phyloP scores from a whole-genome alignment of 768 basidiomycete species.

The Guyanaporus albipodus region DNA sequence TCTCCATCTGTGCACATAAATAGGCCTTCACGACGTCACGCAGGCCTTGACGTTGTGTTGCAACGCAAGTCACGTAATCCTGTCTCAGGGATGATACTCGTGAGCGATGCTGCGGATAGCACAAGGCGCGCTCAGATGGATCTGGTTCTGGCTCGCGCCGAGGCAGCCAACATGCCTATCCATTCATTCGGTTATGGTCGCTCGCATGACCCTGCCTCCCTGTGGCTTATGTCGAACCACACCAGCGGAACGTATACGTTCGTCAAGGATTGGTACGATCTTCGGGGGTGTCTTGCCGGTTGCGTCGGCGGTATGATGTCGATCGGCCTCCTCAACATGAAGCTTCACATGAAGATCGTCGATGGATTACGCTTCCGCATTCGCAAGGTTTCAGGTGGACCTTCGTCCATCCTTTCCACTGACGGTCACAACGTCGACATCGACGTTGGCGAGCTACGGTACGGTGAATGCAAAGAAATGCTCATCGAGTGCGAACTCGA shows the following conservation, averaged over 20 bases:
- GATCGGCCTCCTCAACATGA: slow-evolving; percentile 89
- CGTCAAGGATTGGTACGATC: slow-evolving; percentile 96
- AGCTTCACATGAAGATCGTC: slow-evolving; percentile 90
- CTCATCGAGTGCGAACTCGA: slow-evolving; percentile 89
- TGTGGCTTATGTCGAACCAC: slow-evolving; percentile 99
- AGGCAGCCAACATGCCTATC: slow-evolving; percentile 95
- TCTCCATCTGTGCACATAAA: background rate
- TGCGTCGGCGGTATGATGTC: slow-evolving; percentile 97
- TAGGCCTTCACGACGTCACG: background rate
- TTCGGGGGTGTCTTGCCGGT: slow-evolving; percentile 88
- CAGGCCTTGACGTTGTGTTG: slow-evolving; percentile 88
- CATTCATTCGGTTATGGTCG: slow-evolving; percentile 97
- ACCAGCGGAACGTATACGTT: slow-evolving; percentile 97
- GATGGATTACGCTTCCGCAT: slow-evolving; percentile 90
- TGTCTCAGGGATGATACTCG: slow-evolving; percentile 85
- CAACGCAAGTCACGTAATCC: slow-evolving; percentile 93
- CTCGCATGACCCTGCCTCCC: slow-evolving; percentile 93
- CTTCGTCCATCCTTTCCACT: slow-evolving; percentile 79
- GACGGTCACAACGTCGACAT: slow-evolving; percentile 95
- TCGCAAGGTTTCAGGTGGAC: slow-evolving; percentile 90
- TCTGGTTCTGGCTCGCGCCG: slow-evolving; percentile 91
- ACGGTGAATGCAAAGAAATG: slow-evolving; percentile 98
- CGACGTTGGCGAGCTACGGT: slow-evolving; percentile 89
- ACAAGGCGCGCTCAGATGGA: slow-evolving; percentile 97
- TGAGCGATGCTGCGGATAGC: slow-evolving; percentile 90